These are phyloP conservation scores for Aspergillus pseudotamarii DNA, from an alignment of 2,329 filamentous ascomycete genomes.

Conservation along the genomic window DNA sequence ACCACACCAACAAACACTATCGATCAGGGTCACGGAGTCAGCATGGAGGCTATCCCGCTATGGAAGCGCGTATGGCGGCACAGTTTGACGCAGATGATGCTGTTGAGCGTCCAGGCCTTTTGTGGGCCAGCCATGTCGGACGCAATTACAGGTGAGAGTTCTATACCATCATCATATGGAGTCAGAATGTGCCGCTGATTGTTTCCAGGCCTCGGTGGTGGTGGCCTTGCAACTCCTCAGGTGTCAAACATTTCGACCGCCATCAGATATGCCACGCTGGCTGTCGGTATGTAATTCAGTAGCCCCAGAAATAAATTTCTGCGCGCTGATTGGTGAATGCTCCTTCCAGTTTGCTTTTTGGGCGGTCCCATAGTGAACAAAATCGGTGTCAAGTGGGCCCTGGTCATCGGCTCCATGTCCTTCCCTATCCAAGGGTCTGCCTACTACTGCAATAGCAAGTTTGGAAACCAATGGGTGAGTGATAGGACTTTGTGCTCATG, in stretches of 20 bases:
- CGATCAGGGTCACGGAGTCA: slow-evolving; percentile 30
- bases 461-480: slow-evolving; percentile 52
- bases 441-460: slow-evolving; percentile 55
- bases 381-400: slow-evolving; percentile 50
- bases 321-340: not conserved
- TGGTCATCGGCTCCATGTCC: slow-evolving; percentile 46
- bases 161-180: not conserved
- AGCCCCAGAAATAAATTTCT: too few relatives aligned
- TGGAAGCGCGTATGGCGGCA: slow-evolving; percentile 53
- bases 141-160: slow-evolving; percentile 40
- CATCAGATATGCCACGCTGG: slow-evolving; percentile 32
- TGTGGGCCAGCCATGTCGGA: slow-evolving; percentile 47
- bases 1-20: not conserved
- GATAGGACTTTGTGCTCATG: not conserved
- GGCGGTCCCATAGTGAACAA: slow-evolving; percentile 53
- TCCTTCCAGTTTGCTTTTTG: slow-evolving; percentile 40
- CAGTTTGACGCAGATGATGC: slow-evolving; percentile 54
- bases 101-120: slow-evolving; percentile 51
- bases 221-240: slow-evolving; percentile 49
- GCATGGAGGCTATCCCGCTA: slow-evolving; percentile 26
- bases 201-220: slow-evolving; percentile 43
- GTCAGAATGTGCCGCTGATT: not conserved
- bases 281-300: slow-evolving; percentile 33
- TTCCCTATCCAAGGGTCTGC: slow-evolving; percentile 53
- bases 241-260: slow-evolving; percentile 47